phyloP scores from a whole-genome alignment of 2,329 filamentous ascomycete species.

The Aaosphaeria pasadenensis region DNA sequence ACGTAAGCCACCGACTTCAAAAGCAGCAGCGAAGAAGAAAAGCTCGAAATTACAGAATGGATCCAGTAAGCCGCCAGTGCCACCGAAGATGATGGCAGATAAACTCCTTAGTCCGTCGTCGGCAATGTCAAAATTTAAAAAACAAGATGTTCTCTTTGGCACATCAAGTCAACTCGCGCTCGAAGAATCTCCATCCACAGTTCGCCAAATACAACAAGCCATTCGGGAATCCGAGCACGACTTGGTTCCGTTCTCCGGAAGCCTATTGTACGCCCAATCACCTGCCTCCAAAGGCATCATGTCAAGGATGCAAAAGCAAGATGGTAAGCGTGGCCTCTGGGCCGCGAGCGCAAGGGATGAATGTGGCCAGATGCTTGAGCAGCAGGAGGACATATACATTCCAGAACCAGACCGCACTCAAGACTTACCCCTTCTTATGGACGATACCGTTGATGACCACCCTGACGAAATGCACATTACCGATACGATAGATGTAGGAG shows the following conservation, averaged over 20 bases:
- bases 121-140: constrained; percentile 20
- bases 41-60: constrained; percentile 19
- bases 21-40: constrained; percentile 8
- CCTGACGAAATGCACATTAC: constrained; percentile 7
- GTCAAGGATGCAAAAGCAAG: constrained; percentile 10
- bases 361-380: constrained; percentile 26
- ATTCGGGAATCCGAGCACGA: constrained; percentile 30
- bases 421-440: constrained; percentile 27
- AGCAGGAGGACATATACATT: constrained; percentile 21
- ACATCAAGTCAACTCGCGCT: constrained; percentile 40
- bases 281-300: background rate
- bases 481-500: background rate
- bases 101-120: constrained; percentile 37
- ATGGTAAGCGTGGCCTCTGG: constrained; percentile 29
- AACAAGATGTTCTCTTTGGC: constrained; percentile 38
- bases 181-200: constrained; percentile 34
- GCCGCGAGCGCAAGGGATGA: constrained; percentile 31
- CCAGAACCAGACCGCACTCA: constrained; percentile 29
- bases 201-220: constrained; percentile 34
- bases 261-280: constrained; percentile 6
- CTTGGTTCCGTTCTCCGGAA: background rate
- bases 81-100: constrained; percentile 25
- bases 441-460: constrained; percentile 10
- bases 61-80: constrained; percentile 21
- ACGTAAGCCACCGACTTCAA: background rate